Base-by-base conservation (phyloP, 2,329 filamentous ascomycete species). In the Acrodontium crateriforme region DNA sequence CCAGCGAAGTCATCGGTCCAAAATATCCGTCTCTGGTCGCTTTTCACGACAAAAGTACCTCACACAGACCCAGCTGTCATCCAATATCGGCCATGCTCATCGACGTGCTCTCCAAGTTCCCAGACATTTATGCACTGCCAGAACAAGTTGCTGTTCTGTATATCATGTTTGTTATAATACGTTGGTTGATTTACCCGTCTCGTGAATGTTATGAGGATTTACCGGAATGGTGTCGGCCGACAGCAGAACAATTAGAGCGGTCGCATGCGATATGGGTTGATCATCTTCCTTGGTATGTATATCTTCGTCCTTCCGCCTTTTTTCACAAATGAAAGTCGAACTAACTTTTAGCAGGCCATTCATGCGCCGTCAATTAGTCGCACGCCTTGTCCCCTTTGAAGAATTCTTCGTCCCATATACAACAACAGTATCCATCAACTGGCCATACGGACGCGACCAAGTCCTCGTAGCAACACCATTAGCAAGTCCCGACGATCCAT, bases 351-450 rank as follows among this genome's bases (percentile, higher is more conserved):
- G 16, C 33, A 61, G 58, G 61, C 81, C 82, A 0, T 60, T 57
- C 13, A 78, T 89, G 68, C 75, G 83, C 16, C 77, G 84, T 34
- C 62, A 60, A 13, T 58, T 84, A 21, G 61, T 74, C 14, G 52
- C 59, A 14, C 52, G 29, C 9, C 24, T 33, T 16, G 33, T 42
- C 20, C 31, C 69, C 0, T 87, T 91, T 44, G 77, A 85, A 32
- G 70, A 78, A 41, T 91, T 85, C 60, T 89, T 87, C 50, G 69
- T 87, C 11, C 78, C 80, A 0, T 92, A 75, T 51, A 89, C 80
- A 1, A 71, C 67, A 1, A 84, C 76, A 0, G 47, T 93, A 14
- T 73, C 67, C 15, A 53, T 93, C 10, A 89, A 85, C 41, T 94
- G 84, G 84, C 78, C 78, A 0, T 87, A 91, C 46, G 75, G 81